Base-by-base conservation (phyloP, 2,329 filamentous ascomycete genomes). In the Scopulariopsis brevicaulis region DNA sequence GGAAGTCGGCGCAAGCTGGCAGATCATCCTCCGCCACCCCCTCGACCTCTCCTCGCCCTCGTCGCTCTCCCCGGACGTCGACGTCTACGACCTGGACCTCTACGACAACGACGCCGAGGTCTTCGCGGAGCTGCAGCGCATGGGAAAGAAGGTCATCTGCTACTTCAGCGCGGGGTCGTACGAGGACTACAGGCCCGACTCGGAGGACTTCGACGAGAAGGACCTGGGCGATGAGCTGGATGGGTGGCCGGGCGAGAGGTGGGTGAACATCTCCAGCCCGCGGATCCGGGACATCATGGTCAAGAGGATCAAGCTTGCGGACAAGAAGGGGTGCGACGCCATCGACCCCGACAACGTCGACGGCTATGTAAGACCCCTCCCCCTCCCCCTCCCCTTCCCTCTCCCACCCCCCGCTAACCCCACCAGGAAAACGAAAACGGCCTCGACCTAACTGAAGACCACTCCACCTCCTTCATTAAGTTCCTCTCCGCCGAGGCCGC, bases 121-220 rank as follows among this genome's bases (percentile, higher is more conserved):
- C 1, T 66, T 87, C 59, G 75, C 82, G 60, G 72, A 84, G 14
- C 83, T 85, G 67, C 73, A 77, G 59, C 81, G 79, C 55, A 68
- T 71, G 6, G 79, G 77, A 10, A 80, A 80, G 65, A 83, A 80
- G 61, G 80, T 89, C 57, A 84, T 90, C 59, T 90, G 87, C 73
- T 90, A 90, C 70, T 90, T 90, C 72, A 86, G 82, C 56, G 85
- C 84, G 0, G 87, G 87, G 1, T 85, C 81, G 8, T 88, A 79
- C 63, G 87, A 90, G 69, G 67, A 82, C 56, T 82, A 78, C 72
- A 77, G 86, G 3, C 69, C 75, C 1, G 87, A 90, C 65, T 74
- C 76, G 20, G 66, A 65, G 34, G 64, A 79, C 5, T 89, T 89
- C 65, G 65, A 71, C 8, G 61, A 73, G 1, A 67, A 69, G 0